Evolutionary conservation across 768 basidiomycete species (phyloP).

Genomic region (Mycena rosella): DNA sequence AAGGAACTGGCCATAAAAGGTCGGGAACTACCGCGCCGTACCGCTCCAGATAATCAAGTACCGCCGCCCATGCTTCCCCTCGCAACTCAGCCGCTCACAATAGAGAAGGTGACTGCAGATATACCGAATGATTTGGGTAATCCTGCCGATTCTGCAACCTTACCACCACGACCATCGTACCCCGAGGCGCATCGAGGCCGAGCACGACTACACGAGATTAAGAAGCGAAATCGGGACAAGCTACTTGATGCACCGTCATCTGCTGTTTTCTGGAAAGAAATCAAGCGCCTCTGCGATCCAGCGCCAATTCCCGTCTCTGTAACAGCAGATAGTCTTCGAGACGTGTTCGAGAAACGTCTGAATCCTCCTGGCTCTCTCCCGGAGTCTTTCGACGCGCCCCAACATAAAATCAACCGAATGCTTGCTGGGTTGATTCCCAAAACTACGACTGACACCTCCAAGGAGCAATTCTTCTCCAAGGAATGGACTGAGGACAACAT

Average conservation of each 20-base stretch:
- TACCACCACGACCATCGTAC: no score
- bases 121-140: not conserved
- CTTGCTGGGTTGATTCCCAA: not conserved
- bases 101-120: not conserved
- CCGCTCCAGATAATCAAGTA: not conserved
- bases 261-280: not conserved
- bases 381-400: not conserved
- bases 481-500: not conserved
- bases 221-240: not conserved
- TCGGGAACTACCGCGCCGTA: not conserved
- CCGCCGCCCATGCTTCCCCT: not conserved
- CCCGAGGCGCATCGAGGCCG: no score
- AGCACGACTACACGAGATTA: no score
- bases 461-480: constrained; percentile 5
- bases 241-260: not conserved
- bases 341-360: constrained; percentile 20
- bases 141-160: no score
- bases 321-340: not conserved
- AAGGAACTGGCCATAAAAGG: not conserved
- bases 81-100: not conserved
- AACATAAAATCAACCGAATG: constrained; percentile 15
- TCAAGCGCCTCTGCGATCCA: not conserved
- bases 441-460: constrained; percentile 9
- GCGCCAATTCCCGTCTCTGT: no score
- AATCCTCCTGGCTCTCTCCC: constrained; percentile 8